Conservation (phyloP, 140 eudicot genomes). For the Anethum foeniculum region DNA sequence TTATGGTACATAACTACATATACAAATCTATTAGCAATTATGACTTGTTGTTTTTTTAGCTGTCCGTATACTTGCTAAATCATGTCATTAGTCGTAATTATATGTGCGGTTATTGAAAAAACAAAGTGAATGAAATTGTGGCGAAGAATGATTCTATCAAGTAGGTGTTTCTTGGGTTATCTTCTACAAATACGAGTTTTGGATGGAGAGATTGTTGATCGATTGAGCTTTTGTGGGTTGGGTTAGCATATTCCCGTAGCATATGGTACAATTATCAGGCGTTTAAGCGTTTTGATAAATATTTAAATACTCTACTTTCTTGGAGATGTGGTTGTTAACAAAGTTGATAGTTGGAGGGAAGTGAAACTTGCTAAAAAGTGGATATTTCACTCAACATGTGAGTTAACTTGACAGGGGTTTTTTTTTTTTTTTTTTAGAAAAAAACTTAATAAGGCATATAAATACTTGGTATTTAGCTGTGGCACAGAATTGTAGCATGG, state of each 20-base stretch:
- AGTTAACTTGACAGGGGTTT: no score
- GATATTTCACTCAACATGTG: no score
- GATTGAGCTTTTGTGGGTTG: neutral
- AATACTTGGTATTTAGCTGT: no score
- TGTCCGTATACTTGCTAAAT: neutral
- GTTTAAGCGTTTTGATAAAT: no score
- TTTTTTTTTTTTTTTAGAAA: no score
- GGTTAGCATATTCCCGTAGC: neutral
- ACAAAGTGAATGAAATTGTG: neutral
- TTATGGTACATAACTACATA: neutral
- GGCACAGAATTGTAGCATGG: no score
- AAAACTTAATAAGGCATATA: no score
- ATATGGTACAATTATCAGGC: no score
- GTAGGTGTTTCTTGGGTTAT: neutral
- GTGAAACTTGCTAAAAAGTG: no score
- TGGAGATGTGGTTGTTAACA: no score
- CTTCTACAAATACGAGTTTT: neutral
- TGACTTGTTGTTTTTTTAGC: neutral
- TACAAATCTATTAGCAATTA: neutral
- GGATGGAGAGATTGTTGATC: neutral
- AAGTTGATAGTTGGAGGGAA: no score
- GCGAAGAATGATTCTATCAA: neutral
- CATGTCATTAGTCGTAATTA: neutral
- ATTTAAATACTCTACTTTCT: no score
- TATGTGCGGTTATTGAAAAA: neutral